Base-by-base conservation (phyloP, 2,329 filamentous ascomycete genomes). In the Tolypocladium tundrense region DNA sequence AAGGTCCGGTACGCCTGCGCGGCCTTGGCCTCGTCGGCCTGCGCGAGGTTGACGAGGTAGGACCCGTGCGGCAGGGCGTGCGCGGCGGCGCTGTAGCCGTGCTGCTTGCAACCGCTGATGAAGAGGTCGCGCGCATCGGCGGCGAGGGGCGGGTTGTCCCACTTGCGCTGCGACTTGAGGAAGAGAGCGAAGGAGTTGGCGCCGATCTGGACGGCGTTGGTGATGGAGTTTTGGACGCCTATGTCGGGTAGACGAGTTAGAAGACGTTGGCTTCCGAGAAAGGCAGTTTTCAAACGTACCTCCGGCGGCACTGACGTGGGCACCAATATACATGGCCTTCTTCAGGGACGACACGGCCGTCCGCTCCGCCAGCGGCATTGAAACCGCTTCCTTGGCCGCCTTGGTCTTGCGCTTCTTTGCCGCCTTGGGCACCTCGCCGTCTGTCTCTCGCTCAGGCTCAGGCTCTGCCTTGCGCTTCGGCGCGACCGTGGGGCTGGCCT, bases 181-280 rank as follows among this genome's bases (percentile, higher is more conserved):
- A 99, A 99, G 24, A 97, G 79, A 4, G 94, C 94, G 65, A 97
- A 96, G 11, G 92, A 85, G 70, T 97, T 99, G 61, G 88, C 92
- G 56, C 92, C 92, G 62, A 96, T 91, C 54, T 91, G 82, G 1
- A 87, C 69, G 51, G 88, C 84, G 65, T 96, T 96, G 27, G 80
- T 77, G 59, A 97, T 80, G 0, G 92, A 82, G 71, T 97, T 97
- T 58, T 97, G 91, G 0, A 97, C 89, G 56, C 92, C 90, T 92
- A 65, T 43, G 45, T 60, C 35, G 54, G 51, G 42, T 10, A 37
- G 14, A 50, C 31, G 27, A 21, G 10, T 33, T 19, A 57, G 27
- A 35, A 33, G 39, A 35, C 5, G 21, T 19, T 21, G 6, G 14
- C 19, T 16, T 39, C 21, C 35, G 11, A 39, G 16, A 16, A 40